These are phyloP conservation scores for Sporothrix variecibatus DNA, from an alignment of 2,329 filamentous ascomycete genomes.

Conservation along the genomic window DNA sequence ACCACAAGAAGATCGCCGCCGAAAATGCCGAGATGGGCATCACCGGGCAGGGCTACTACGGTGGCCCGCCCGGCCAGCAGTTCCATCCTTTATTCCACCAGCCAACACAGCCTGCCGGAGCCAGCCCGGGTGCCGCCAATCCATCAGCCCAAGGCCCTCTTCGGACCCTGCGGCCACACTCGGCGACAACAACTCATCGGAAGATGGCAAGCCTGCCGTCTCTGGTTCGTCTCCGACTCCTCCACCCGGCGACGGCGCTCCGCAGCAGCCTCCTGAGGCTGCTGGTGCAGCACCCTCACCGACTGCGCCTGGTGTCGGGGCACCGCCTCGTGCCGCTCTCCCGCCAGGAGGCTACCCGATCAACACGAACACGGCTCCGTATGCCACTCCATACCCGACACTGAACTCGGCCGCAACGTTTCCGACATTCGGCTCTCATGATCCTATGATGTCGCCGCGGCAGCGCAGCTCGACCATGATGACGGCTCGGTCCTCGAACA, in stretches of 20 bases:
- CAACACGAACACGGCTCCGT: constrained; percentile 21
- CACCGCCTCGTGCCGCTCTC: neutral
- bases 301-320: neutral
- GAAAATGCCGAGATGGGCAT: constrained; percentile 39
- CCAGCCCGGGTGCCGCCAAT: neutral
- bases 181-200: constrained; percentile 27
- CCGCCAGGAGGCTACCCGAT: neutral
- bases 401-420: constrained; percentile 18
- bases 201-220: constrained; percentile 25
- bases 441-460: neutral
- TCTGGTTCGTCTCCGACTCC: neutral
- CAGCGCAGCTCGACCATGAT: constrained; percentile 28
- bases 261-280: neutral
- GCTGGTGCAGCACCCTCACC: neutral
- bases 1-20: constrained; percentile 29
- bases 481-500: neutral
- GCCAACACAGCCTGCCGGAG: neutral
- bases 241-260: neutral
- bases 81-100: constrained; percentile 3
- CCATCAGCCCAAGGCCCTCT: neutral
- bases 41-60: constrained; percentile 29
- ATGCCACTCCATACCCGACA: neutral
- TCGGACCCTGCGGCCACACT: constrained; percentile 2
- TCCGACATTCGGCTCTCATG: neutral
- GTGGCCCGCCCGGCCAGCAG: constrained; percentile 14